Evolutionary conservation across 148 eudicot genomes (phyloP).

Genomic region (Drosera capensis): DNA sequence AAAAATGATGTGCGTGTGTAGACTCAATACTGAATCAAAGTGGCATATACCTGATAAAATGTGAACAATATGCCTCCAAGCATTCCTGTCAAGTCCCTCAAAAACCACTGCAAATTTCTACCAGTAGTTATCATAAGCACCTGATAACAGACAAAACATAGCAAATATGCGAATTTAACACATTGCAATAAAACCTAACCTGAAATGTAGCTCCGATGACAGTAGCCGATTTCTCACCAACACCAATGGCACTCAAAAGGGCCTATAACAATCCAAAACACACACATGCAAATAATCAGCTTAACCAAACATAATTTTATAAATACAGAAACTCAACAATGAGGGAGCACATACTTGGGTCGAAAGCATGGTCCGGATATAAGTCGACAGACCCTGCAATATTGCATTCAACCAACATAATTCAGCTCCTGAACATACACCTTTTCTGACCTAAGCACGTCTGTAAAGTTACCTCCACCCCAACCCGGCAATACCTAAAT

Average conservation of each 20-base stretch:
- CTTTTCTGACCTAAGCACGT: neutral
- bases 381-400: conserved; percentile 89
- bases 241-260: conserved; percentile 97
- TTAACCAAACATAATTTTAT: neutral
- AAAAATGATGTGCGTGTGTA: no score
- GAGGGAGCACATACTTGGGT: conserved; percentile 53
- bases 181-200: conserved; percentile 20
- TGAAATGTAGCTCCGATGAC: conserved; percentile 97
- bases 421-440: neutral
- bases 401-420: conserved; percentile 6
- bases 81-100: conserved; percentile 98
- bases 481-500: neutral
- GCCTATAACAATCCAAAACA: conserved; percentile 34
- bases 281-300: neutral
- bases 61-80: conserved; percentile 93
- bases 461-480: neutral
- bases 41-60: conserved; percentile 65
- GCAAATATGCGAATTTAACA: neutral
- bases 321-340: neutral
- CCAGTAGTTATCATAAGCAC: no score
- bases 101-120: conserved; percentile 64
- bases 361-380: conserved; percentile 85
- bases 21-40: neutral
- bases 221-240: conserved; percentile 92
- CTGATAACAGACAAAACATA: conserved; percentile 1